Evolutionary conservation across 106 monocot genomes (phyloP), one percentile per base, ranked within the genome.

Genomic region (Platanthera guangdongensis): DNA sequence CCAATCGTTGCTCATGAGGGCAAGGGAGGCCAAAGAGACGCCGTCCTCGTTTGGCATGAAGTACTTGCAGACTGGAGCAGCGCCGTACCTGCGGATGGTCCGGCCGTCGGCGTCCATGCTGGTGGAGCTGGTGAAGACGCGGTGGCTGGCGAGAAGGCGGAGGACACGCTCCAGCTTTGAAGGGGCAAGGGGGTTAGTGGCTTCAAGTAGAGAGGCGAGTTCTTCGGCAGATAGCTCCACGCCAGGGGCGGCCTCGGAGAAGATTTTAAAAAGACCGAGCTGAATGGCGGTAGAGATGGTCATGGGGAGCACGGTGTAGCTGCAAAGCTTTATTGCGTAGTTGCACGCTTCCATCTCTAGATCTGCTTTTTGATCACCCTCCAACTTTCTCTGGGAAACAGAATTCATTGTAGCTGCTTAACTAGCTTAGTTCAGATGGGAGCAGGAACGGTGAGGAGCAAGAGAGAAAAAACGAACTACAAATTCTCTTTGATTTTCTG

Each of bases 41-140:
- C 90, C 92, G 30, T 93, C 87, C 53, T 84, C 87, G 8, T 86
- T 84, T 22, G 75, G 75, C 9, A 82, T 84, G 3, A 90, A 80
- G 78, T 55, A 89, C 79, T 79, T 86, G 71, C 80, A 78, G 8
- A 92, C 88, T 1, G 88, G 86, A 3, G 88, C 77, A 0, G 83
- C 80, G 4, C 79, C 83, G 68, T 83, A 86, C 18, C 50, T 55
- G 14, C 80, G 75, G 11, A 49, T 72, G 2, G 74, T 45, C 15
- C 79, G 68, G 12, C 79, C 65, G 6, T 25, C 9, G 9, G 39
- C 12, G 48, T 73, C 59, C 1, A 62, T 32, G 30, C 50, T 73
- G 1, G 85, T 51, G 21, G 74, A 51, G 78, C 85, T 83, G 50
- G 71, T 79, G 47, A 88, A 52, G 10, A 88, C 65, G 32, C 52